Base-by-base conservation (phyloP, 2,329 filamentous ascomycete genomes). In the Epichloe sibirici region DNA sequence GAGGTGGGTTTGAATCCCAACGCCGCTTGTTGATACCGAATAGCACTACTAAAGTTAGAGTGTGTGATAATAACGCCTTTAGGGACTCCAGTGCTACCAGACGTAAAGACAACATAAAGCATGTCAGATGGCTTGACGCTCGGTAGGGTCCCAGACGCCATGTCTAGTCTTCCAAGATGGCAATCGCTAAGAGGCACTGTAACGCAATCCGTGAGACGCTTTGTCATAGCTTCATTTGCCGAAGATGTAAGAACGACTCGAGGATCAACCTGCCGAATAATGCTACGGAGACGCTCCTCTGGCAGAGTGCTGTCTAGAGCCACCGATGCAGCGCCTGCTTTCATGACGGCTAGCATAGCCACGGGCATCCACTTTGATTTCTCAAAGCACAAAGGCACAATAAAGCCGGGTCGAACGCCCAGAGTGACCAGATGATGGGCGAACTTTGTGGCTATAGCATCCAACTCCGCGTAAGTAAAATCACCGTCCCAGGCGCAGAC, bases 321-420 rank as follows among this genome's bases (percentile, higher is more conserved):
- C 3, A 60, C 54, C 2, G 49, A 55, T 4, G 55, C 56, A 21
- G 51, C 64, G 11, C 66, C 66, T 39, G 66, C 62, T 51, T 67
- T 68, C 37, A 70, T 52, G 0, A 68, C 61, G 4, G 56, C 65
- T 9, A 70, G 54, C 55, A 66, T 62, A 1, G 62, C 61, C 2
- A 68, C 60, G 8, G 59, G 45, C 1, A 58, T 59, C 63, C 62
- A 69, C 40, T 57, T 58, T 3, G 65, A 68, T 54, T 69, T 70
- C 31, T 67, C 64, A 47, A 69, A 68, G 42, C 58, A 65, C n/a
- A 69, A 53, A 1, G 65, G 65, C 11, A 67, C 60, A 7, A 63
- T 35, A 0, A 44, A 49, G 23, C 59, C 65, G 1, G 56, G 55
- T n/a, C 53, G 47, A 21, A 68, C 56, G 11, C 62, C 62, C 2